phyloP scores from a whole-genome alignment of 1,139 yeast genomes.

The Nadsonia starkeyi-henricii region DNA sequence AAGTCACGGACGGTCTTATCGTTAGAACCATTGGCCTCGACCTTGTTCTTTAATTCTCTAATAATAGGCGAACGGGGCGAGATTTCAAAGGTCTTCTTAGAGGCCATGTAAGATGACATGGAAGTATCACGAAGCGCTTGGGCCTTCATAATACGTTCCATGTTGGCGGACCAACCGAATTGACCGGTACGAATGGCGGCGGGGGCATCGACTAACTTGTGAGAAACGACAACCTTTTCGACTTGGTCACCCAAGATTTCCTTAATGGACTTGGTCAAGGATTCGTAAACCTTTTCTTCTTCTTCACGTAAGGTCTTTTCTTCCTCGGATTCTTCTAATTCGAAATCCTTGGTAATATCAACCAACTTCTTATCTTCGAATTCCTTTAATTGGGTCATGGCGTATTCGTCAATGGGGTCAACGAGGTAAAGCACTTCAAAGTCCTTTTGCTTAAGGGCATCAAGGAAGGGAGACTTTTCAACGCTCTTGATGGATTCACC shows the following conservation, averaged over 20 bases:
- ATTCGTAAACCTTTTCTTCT: conserved; percentile 85
- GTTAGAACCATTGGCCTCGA: conserved; percentile 92
- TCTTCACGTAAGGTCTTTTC: conserved; percentile 90
- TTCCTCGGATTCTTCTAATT: conserved; percentile 96
- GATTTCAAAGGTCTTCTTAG: conserved; percentile 97
- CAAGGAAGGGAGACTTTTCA: conserved; percentile 98
- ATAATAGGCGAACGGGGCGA: conserved; percentile 95
- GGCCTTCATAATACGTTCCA: conserved; percentile 99
- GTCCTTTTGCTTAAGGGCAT: conserved; percentile 95
- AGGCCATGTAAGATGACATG: conserved; percentile 98
- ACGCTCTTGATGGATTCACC: conserved; percentile 98
- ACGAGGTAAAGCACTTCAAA: conserved; percentile 95
- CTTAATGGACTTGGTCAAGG: conserved; percentile 89
- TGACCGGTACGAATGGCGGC: conserved; percentile 99
- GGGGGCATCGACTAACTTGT: conserved; percentile 95
- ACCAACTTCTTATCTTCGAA: conserved; percentile 98
- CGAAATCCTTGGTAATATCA: conserved; percentile 98
- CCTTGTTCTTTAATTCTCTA: conserved; percentile 90
- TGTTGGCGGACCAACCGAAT: conserved; percentile 99
- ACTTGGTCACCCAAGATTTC: conserved; percentile 97
- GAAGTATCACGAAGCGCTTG: conserved; percentile 98
- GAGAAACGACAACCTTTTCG: conserved; percentile 97
- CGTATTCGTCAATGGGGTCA: conserved; percentile 99
- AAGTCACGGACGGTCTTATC: conserved; percentile 98
- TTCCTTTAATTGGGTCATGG: conserved; percentile 98